Evolutionary conservation across 257 asterid genomes (phyloP).

Genomic region (Lavandula angustifolia): DNA sequence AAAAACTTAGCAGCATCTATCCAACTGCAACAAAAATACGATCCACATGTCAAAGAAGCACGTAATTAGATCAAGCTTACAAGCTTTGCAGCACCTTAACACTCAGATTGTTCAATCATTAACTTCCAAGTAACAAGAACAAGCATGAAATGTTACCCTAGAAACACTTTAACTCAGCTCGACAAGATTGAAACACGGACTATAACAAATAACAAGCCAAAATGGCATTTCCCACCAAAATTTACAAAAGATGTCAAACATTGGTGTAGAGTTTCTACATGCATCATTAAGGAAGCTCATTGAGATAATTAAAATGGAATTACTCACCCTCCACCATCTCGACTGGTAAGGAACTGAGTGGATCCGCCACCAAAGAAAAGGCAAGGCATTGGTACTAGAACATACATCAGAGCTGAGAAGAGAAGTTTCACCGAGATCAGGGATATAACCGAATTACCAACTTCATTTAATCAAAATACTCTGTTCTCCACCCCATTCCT

Average conservation of each 20-base stretch:
- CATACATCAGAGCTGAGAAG: slow-evolving; percentile 92
- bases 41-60: not conserved
- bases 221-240: slow-evolving; percentile 8
- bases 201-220: not conserved
- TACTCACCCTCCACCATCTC: slow-evolving; percentile 97
- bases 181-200: not conserved
- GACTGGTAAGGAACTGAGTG: slow-evolving; percentile 85
- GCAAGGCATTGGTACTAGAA: slow-evolving; percentile 97
- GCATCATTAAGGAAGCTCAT: slow-evolving; percentile 3
- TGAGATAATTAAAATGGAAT: slow-evolving; percentile 17
- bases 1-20: slow-evolving; percentile 88
- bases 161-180: not conserved
- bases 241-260: not conserved
- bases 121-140: not conserved
- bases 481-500: not conserved
- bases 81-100: not conserved
- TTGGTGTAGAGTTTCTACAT: not conserved
- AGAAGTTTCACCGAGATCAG: slow-evolving; percentile 24
- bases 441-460: slow-evolving; percentile 2
- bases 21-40: slow-evolving; percentile 55
- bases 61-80: not conserved
- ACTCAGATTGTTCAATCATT: not conserved
- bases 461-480: not conserved
- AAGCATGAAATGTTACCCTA: not conserved
- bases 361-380: slow-evolving; percentile 96